Base-by-base conservation (phyloP, 257 asterid genomes). In the Fraxinus pennsylvanica region DNA sequence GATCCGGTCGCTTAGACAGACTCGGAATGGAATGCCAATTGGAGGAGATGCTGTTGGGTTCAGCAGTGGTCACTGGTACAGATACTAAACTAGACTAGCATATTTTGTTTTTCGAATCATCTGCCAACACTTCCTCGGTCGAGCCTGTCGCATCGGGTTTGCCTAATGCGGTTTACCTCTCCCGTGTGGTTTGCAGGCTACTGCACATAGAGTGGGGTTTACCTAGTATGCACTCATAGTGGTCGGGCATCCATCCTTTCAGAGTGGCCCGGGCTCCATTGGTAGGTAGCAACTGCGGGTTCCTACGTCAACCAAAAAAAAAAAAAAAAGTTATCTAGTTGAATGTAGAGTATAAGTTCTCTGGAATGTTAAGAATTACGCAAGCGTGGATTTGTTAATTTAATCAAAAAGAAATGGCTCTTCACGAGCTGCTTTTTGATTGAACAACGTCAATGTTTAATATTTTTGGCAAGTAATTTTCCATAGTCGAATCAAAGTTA, bases 1-100 rank as follows among this genome's bases (percentile, higher is more conserved):
- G 97, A 10, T 94, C 97, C 0, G 96, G 98, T 36, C 92, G 91
- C 0, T 68, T 94, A 76, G 98, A 92, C 85, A 78, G 90, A 86
- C 85, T 86, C 14, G 97, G 98, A 19, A 79, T 92, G 93, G 98
- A 19, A 79, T 92, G 93, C 97, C 98, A 1, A 21, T 88, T 21
- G 71, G 87, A 73, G 87, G 88, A 43, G 93, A 90, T 39, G 76
- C 65, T 8, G 71, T 68, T 29, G 94, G 91, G 33, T 82, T 75
- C 78, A 81, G 89, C 75, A 86, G 94, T 15, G 88, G 91, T 2
- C 86, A 84, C 25, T 90, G 86, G 85, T 89, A 82, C 74, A 87
- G 85, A 76, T 88, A 72, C 75, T 89, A 88, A 19, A 21, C 32
- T n/a, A 1, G 68, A 59, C 32, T 6, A 21, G 8, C 38, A 13